Evolutionary conservation across 176 grass and related monocot species (phyloP), one percentile per base, ranked within the genome.

Genomic region (Poa annua): DNA sequence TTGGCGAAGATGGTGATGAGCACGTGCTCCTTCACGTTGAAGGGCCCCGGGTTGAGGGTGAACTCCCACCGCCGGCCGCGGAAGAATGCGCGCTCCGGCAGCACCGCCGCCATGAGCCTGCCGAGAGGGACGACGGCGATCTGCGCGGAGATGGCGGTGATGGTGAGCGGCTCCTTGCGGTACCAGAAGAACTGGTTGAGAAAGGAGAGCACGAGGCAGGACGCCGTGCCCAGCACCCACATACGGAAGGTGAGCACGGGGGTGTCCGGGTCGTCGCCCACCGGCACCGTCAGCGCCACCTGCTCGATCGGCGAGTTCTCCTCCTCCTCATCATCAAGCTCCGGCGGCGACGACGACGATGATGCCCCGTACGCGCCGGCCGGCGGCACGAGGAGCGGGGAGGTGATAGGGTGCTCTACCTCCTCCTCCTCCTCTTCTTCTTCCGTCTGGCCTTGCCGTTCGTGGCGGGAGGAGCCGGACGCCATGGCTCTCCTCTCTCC

Each of bases 161-260:
- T 92, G 26, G 88, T 78, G 6, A 97, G 88, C 62, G 95, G 95
- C 90, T 97, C 95, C 86, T 94, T 94, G 29, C 92, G 83, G 88
- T 97, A 97, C 95, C 88, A 89, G 92, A 97, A 97, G 86, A 97
- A 97, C 79, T 92, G 88, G 90, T 97, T 97, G 38, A 94, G 84
- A 86, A 97, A 94, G 15, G 95, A 94, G 11, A 97, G 92, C 87
- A 93, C 74, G 57, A 51, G 86, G 82, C 92, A 97, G 25, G 95
- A 97, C 8, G 71, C 77, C 62, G 79, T 91, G 11, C 95, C 95
- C 8, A 97, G 88, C 14, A 97, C 95, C 95, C 92, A 97, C 95
- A 97, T 91, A 81, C 95, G 90, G 75, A 97, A 94, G n/a, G 92
- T 97, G 44, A 97, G 86, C 60, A 86, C 92, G 22, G 92, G 95